Conservation (phyloP, 768 basidiomycete species). For the Hebeloma cylindrosporum region DNA sequence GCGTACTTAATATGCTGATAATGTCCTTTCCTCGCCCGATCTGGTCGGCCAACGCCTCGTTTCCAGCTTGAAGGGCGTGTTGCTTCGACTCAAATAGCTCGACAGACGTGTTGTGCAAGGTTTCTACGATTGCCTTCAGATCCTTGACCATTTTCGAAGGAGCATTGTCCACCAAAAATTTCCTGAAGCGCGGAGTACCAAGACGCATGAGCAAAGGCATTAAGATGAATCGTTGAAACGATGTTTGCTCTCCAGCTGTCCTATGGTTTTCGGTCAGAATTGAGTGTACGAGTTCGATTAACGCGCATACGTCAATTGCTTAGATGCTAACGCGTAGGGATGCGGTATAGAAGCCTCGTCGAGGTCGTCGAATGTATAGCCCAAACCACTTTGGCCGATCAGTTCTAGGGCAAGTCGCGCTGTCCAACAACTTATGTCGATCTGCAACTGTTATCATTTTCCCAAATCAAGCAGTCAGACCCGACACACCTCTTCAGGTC, state of each 20-base stretch:
- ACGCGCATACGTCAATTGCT: constrained; percentile 29
- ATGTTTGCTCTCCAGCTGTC: constrained; percentile 17
- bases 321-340: constrained; percentile 32
- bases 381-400: constrained; percentile 51
- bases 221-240: constrained; percentile 14
- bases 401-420: constrained; percentile 47
- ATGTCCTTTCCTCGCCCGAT: constrained; percentile 45
- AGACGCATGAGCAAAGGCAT: constrained; percentile 21
- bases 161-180: constrained; percentile 32
- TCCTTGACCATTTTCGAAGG: constrained; percentile 31
- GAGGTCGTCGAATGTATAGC: constrained; percentile 43
- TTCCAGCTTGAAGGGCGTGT: constrained; percentile 32
- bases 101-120: constrained; percentile 35
- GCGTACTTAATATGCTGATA: constrained; percentile 46
- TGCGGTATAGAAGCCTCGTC: constrained; percentile 28
- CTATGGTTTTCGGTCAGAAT: not conserved
- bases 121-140: constrained; percentile 32
- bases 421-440: constrained; percentile 39
- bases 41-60: constrained; percentile 31
- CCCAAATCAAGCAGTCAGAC: not conserved
- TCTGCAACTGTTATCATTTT: constrained; percentile 16
- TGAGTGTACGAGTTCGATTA: not conserved
- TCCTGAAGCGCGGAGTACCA: constrained; percentile 31
- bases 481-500: constrained; percentile 29
- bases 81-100: constrained; percentile 40